phyloP scores from a whole-genome alignment of 352 stramenopile species.

The Phytophthora brassicae region DNA sequence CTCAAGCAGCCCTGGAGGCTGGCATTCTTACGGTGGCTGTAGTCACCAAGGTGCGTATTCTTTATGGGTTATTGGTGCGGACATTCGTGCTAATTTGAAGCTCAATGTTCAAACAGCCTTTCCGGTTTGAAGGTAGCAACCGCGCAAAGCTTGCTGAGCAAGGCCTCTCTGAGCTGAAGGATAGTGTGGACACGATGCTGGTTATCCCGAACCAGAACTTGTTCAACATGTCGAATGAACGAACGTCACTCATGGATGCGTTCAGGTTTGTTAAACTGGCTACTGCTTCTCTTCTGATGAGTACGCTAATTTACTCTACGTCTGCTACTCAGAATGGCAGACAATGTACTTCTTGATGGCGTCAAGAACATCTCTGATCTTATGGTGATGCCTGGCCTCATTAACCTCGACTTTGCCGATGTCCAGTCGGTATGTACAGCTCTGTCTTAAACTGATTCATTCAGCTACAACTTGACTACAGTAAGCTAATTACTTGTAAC shows the following conservation, averaged over 20 bases:
- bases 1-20: constrained; percentile 77
- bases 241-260: constrained; percentile 87
- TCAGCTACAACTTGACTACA: too few relatives aligned
- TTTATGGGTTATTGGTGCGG: neutral
- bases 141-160: constrained; percentile 78
- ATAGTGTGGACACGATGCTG: constrained; percentile 89
- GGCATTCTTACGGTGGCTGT: constrained; percentile 86
- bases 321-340: constrained; percentile 53
- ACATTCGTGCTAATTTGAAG: constrained; percentile 3
- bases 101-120: constrained; percentile 59
- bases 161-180: constrained; percentile 73
- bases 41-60: constrained; percentile 70
- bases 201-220: constrained; percentile 90
- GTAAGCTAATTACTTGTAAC: neutral
- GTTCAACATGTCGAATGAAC: constrained; percentile 88
- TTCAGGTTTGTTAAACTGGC: constrained; percentile 54
- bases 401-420: constrained; percentile 88
- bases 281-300: neutral
- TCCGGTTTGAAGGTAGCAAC: constrained; percentile 85
- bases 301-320: neutral
- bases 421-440: constrained; percentile 65
- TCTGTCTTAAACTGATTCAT: too few relatives aligned
- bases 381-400: constrained; percentile 88
- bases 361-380: constrained; percentile 90
- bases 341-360: constrained; percentile 84